A percentile compares a stretch with the other conserved stretches of the same genome.
phyloP scores from a whole-genome alignment of 1,284 basidiomycete genomes.

The Cryptococcus floricola region DNA sequence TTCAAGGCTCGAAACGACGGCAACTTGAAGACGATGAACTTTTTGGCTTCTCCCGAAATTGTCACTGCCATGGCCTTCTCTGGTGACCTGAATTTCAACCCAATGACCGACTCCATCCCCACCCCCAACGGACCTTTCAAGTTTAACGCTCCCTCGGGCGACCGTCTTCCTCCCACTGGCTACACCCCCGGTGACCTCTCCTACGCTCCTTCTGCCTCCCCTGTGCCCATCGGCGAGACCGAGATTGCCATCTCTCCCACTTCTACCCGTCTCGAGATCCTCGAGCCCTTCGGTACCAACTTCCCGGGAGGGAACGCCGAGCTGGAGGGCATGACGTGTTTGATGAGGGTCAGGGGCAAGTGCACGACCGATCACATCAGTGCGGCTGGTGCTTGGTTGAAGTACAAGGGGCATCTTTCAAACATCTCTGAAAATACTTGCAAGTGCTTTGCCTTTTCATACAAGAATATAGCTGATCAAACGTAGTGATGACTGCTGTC shows the following conservation, averaged over 20 bases:
- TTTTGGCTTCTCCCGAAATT: slow-evolving; percentile 58
- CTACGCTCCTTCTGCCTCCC: slow-evolving; percentile 75
- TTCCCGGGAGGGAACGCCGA: slow-evolving; percentile 70
- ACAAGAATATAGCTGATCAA: slow-evolving; percentile 29
- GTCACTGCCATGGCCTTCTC: slow-evolving; percentile 72
- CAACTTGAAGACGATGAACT: slow-evolving; percentile 94
- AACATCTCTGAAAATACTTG: slow-evolving; percentile 95
- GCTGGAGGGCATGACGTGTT: slow-evolving; percentile 72
- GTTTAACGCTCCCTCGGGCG: slow-evolving; percentile 78
- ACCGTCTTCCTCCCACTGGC: slow-evolving; percentile 77
- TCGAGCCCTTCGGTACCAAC: slow-evolving; percentile 79
- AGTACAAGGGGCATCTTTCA: slow-evolving; percentile 89
- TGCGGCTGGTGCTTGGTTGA: slow-evolving; percentile 94
- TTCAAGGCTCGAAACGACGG: slow-evolving; percentile 98
- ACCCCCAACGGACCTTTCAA: slow-evolving; percentile 78
- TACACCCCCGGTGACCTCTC: slow-evolving; percentile 72
- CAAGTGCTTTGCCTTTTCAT: slow-evolving; percentile 50
- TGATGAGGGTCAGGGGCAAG: slow-evolving; percentile 91
- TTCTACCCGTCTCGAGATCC: slow-evolving; percentile 79
- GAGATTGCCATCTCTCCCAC: slow-evolving; percentile 73
- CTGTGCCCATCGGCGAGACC: slow-evolving; percentile 71
- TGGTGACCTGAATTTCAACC: slow-evolving; percentile 89
- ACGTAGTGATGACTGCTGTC: slow-evolving; percentile 66
- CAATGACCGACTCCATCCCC: slow-evolving; percentile 74
- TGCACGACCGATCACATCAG: slow-evolving; percentile 99